phyloP scores from a whole-genome alignment of 352 stramenopile genomes.

The Globisporangium polare region DNA sequence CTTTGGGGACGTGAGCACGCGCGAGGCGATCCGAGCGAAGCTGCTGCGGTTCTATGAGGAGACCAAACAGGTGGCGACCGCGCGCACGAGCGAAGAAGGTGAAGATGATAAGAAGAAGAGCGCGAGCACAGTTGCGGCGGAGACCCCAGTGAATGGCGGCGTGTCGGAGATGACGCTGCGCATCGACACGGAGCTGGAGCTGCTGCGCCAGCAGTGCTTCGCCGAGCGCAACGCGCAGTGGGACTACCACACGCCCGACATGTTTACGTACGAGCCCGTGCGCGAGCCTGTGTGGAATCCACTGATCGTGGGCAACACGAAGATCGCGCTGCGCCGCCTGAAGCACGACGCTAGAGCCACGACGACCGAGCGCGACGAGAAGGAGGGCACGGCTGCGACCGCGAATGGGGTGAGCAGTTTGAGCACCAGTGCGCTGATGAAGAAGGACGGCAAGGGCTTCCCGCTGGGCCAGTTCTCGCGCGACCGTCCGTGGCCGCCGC shows the following conservation, averaged over 20 bases:
- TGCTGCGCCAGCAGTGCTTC: slow-evolving; percentile 71
- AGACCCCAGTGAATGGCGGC: slow-evolving; percentile 13
- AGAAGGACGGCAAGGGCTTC: slow-evolving; percentile 19
- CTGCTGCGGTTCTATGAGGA: slow-evolving; percentile 38
- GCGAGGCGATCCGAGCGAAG: slow-evolving; percentile 33
- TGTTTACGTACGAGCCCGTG: slow-evolving; percentile 32
- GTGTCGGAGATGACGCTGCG: slow-evolving; percentile 63
- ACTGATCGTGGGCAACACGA: slow-evolving; percentile 31
- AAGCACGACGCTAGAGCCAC: slow-evolving; percentile 26
- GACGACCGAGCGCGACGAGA: slow-evolving; percentile 11
- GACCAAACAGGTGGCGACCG: slow-evolving; percentile 24
- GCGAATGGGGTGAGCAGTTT: background rate
- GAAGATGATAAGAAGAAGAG: background rate
- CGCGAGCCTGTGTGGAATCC: slow-evolving; percentile 32
- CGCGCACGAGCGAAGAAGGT: background rate
- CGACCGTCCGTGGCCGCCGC: slow-evolving; percentile 69
- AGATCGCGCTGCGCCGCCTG: slow-evolving; percentile 31
- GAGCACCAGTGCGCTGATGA: slow-evolving; percentile 10
- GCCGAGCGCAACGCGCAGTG: slow-evolving; percentile 68
- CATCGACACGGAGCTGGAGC: slow-evolving; percentile 73
- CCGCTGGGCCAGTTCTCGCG: slow-evolving; percentile 34
- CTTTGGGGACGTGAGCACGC: slow-evolving; percentile 25
- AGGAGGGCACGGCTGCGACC: background rate
- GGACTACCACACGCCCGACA: slow-evolving; percentile 44
- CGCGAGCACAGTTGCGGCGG: background rate